Evolutionary conservation across 331 rosid species (phyloP).

Genomic region (Saraca asoca): DNA sequence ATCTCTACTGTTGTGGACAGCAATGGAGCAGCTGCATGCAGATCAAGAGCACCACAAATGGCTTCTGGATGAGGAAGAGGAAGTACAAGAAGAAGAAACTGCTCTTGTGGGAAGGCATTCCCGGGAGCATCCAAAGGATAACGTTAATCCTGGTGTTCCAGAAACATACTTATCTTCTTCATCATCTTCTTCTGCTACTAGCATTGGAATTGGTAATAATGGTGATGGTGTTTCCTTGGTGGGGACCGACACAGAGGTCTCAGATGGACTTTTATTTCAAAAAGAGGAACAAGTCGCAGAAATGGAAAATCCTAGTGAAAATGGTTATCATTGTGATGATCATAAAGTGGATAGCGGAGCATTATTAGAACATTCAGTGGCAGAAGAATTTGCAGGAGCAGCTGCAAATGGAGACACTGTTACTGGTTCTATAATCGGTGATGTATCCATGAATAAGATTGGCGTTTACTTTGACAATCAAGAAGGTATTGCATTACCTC

Average conservation of each 20-base stretch:
- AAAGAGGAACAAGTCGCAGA: constrained; percentile 35
- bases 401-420: constrained; percentile 35
- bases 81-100: constrained; percentile 31
- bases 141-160: background rate
- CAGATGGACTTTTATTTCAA: constrained; percentile 24
- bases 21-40: constrained; percentile 37
- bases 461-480: constrained; percentile 51
- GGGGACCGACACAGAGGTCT: background rate
- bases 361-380: constrained; percentile 31
- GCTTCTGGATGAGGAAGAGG: constrained; percentile 16
- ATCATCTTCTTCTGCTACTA: constrained; percentile 12
- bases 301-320: constrained; percentile 14
- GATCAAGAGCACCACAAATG: constrained; percentile 1
- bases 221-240: constrained; percentile 9
- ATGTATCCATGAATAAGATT: constrained; percentile 24
- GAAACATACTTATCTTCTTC: background rate
- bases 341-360: constrained; percentile 26
- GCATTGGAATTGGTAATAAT: constrained; percentile 6
- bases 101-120: constrained; percentile 35
- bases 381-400: constrained; percentile 29
- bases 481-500: constrained; percentile 32
- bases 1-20: constrained; percentile 15
- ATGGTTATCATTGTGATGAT: background rate
- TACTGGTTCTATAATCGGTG: constrained; percentile 9
- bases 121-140: constrained; percentile 21